Percentiles rank a stretch among this genome's conserved stretches.
Evolutionary conservation across 345 rosid species (phyloP).

Genomic region (Eucalyptus pauciflora): DNA sequence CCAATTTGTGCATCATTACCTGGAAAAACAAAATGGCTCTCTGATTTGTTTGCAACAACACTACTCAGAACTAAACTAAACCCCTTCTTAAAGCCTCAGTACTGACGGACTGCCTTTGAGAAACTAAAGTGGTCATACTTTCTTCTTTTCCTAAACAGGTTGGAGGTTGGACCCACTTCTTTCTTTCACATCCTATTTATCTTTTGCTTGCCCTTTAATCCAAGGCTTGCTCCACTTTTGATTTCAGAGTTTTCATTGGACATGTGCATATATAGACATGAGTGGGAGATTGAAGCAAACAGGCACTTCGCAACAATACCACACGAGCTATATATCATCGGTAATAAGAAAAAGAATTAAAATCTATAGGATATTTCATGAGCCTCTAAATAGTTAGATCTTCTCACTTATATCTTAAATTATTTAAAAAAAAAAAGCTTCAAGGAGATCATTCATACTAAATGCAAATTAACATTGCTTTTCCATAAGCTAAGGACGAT

Average conservation of each 20-base stretch:
- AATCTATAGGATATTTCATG: not conserved
- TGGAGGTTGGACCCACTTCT: not conserved
- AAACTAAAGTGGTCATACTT: not conserved
- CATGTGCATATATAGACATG: not conserved
- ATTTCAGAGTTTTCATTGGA: not conserved
- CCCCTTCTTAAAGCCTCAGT: not conserved
- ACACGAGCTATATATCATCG: not conserved
- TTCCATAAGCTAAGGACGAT: not conserved
- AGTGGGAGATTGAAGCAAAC: not conserved
- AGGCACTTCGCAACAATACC: not conserved
- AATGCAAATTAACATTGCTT: not conserved
- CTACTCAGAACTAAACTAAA: not conserved
- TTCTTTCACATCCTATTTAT: not conserved
- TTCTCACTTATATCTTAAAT: not conserved
- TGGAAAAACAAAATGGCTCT: not conserved
- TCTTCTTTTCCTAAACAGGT: not conserved
- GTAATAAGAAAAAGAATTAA: not conserved
- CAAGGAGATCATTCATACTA: not conserved
- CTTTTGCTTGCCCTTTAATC: not conserved
- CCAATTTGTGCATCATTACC: not conserved
- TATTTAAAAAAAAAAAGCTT: not conserved
- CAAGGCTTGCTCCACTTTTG: not conserved
- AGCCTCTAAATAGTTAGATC: accelerated
- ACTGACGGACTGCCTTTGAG: not conserved
- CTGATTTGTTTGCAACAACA: not conserved